Percentiles rank a stretch among this genome's conserved stretches.
Conservation (phyloP, 306 rosid genomes). For the Cucurbita maxima region DNA sequence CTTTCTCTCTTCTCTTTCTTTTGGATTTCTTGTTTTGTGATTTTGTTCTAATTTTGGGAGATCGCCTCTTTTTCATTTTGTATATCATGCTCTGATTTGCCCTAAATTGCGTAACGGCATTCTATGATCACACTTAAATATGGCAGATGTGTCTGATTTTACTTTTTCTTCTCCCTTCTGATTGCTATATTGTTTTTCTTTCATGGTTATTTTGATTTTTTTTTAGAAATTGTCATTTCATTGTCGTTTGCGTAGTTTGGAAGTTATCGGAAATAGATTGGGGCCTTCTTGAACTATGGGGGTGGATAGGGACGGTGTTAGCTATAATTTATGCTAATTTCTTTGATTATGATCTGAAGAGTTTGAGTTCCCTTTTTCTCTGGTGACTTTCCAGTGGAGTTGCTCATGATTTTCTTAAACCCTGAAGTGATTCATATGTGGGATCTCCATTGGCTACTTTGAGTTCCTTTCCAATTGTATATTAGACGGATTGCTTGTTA, state of each 20-base stretch:
- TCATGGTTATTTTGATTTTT: background rate
- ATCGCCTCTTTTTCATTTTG: background rate
- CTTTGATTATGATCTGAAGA: background rate
- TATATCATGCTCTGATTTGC: background rate
- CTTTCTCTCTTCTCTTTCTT: background rate
- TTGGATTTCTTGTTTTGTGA: background rate
- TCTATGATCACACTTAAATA: background rate
- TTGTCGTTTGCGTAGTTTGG: background rate
- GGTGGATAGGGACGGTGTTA: background rate
- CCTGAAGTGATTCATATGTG: background rate
- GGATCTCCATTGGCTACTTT: background rate
- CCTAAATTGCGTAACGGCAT: background rate
- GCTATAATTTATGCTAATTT: background rate
- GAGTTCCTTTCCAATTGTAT: background rate
- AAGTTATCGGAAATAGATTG: background rate
- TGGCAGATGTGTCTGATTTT: no score
- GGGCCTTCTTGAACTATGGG: background rate
- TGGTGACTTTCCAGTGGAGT: background rate
- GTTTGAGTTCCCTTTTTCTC: background rate
- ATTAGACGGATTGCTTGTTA: constrained; percentile 18
- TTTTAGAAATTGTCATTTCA: background rate
- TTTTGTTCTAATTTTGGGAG: background rate
- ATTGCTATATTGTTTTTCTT: background rate
- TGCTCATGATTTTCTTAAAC: background rate
- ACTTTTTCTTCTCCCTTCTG: no score